Evolutionary conservation across 768 basidiomycete genomes (phyloP).

Genomic region (Collybiopsis confluens): DNA sequence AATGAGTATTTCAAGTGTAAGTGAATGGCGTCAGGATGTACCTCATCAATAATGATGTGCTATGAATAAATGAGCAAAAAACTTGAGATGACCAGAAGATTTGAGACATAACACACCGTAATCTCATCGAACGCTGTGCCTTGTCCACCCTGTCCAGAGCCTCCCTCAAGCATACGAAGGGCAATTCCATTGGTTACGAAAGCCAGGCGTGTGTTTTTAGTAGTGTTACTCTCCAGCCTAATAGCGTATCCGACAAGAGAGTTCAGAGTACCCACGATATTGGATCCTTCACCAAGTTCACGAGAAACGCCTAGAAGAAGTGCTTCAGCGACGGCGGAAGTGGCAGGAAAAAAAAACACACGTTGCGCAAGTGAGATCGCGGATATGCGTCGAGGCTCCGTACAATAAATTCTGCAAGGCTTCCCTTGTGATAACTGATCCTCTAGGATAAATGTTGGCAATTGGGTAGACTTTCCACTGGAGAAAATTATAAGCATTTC

Average conservation of each 20-base stretch:
- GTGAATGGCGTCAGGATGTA: conserved; percentile 21
- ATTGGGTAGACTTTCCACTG: conserved; percentile 96
- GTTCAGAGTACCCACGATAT: conserved; percentile 66
- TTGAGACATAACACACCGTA: conserved; percentile 53
- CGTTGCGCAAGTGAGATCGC: conserved; percentile 94
- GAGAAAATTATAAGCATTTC: conserved; percentile 7
- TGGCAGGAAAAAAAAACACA: conserved; percentile 16
- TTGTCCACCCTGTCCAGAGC: conserved; percentile 61
- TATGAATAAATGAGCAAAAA: conserved; percentile 22
- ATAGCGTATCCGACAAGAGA: conserved; percentile 95
- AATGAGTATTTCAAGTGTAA: not conserved
- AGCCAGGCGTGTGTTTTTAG: conserved; percentile 70
- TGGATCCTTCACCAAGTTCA: conserved; percentile 84
- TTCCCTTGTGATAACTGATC: conserved; percentile 77
- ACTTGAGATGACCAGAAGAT: not conserved
- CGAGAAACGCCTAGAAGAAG: conserved; percentile 61
- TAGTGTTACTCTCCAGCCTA: conserved; percentile 83
- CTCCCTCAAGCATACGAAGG: conserved; percentile 92
- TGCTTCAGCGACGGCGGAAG: not conserved
- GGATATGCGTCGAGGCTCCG: conserved; percentile 93
- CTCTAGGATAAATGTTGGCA: conserved; percentile 91
- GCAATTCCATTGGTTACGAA: conserved; percentile 96
- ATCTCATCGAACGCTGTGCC: conserved; percentile 90
- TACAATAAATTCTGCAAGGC: conserved; percentile 89
- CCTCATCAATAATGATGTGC: conserved; percentile 97